Base-by-base conservation (phyloP, 2,329 filamentous ascomycete species). In the Clonostachys rosea region DNA sequence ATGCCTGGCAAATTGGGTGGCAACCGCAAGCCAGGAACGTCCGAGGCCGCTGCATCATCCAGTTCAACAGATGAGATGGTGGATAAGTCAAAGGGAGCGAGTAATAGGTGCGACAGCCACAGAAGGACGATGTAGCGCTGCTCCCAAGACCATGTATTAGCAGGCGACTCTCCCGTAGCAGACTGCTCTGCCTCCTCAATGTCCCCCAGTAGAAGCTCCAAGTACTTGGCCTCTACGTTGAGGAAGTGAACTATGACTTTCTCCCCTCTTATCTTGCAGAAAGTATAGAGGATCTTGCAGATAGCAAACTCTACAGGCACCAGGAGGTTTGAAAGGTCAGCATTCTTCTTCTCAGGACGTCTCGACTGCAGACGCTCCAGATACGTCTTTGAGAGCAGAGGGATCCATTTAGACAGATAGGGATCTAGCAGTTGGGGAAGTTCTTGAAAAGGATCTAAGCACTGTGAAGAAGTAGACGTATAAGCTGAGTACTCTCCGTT, bases 241-340 rank as follows among this genome's bases (percentile, higher is more conserved):
- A 99, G 73, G 60, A 97, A 96, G 40, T 89, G 83, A 45, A 91
- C 84, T 56, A 99, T 86, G 45, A 99, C 86, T 66, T 97, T 97
- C 62, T 94, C 85, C 20, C 94, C 92, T 46, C 94, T 82, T 44
- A 97, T 86, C 68, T 99, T 99, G 75, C 91, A 96, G 50, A 99
- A 86, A 0, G 86, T 86, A 62, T 97, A 97, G 35, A 99, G 66
- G 3, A 97, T 74, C 51, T 79, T 81, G 63, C 86, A 89, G 47
- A 95, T 83, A 5, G 89, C 91, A 50, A 79, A 76, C 20, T 85
- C 78, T 1, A 89, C 67, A 1, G 84, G 76, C 18, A 73, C 67
- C 13, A 82, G 58, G 10, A 79, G 63, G 47, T 72, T 60, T 48
- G 66, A 62, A 54, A n/a, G 12, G 4, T 30, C 44, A 8, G 41